Evolutionary conservation across 345 rosid species (phyloP), one percentile per base, ranked within the genome.

Genomic region (Carallia brachiata): DNA sequence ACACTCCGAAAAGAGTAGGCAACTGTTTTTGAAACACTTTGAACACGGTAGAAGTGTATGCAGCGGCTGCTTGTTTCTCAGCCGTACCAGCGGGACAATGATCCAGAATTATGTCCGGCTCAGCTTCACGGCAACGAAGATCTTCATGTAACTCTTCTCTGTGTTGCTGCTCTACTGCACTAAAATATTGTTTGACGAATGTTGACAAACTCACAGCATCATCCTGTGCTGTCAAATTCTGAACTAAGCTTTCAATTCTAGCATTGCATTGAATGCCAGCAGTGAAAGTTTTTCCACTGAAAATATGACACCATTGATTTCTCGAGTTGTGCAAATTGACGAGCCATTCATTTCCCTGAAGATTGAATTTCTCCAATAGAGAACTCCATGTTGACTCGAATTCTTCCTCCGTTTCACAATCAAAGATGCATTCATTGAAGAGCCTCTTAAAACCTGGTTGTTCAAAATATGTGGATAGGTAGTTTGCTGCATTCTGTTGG

Each of bases 41-140:
- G 40, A 65, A 73, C n/a, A 73, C n/a, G 4, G 56, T 54, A 31
- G 13, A 1, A 55, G 71, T 77, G 68, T 77, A 77, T 17, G 54
- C 9, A 15, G 37, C 37, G 18, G 54, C 71, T 8, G 77, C 77
- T 54, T 77, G 70, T 54, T 69, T 65, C 74, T 54, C 71, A 31
- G 66, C n/a, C 18, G 34, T 34, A 36, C 50, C 71, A 31, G 66
- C 28, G 12, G 47, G 36, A 36, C 32, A 64, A 27, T 36, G n/a
- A 32, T 16, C 34, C n/a, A 36, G 40, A 64, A 60, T 19, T 8
- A 23, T 31, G 52, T 3, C 9, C 3, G 47, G 31, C 5, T 16
- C 50, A 28, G 48, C 30, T 50, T 27, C 60, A 16, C 60, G 30
- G 44, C 70, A 19, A 19, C 18, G 7, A 23, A 61, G 36, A 78